Evolutionary conservation across 495 filamentous ascomycete species (phyloP).

Genomic region (Aspergillus heteromorphus): DNA sequence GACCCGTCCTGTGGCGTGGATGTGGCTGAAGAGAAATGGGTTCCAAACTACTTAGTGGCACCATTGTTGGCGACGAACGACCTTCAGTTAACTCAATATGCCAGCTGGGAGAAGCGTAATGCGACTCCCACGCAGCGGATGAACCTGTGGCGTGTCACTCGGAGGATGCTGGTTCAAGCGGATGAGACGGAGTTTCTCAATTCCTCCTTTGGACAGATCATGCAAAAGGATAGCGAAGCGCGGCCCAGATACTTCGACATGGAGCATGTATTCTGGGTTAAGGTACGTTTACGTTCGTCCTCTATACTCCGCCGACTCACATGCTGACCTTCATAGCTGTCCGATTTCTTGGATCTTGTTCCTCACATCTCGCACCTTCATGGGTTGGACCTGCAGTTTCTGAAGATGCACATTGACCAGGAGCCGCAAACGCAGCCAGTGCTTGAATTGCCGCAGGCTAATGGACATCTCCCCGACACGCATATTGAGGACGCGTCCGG

Average conservation of each 20-base stretch:
- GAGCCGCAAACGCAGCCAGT: slow-evolving; percentile 23
- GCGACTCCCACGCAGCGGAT: slow-evolving; percentile 42
- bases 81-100: slow-evolving; percentile 64
- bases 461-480: slow-evolving; percentile 27
- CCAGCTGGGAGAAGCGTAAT: slow-evolving; percentile 58
- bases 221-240: slow-evolving; percentile 43
- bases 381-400: slow-evolving; percentile 49
- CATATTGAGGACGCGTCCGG: slow-evolving; percentile 18
- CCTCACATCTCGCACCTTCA: slow-evolving; percentile 66
- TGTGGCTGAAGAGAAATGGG: slow-evolving; percentile 59
- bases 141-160: slow-evolving; percentile 51
- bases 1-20: slow-evolving; percentile 37
- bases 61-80: slow-evolving; percentile 73
- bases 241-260: slow-evolving; percentile 49
- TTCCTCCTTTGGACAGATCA: slow-evolving; percentile 38
- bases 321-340: slow-evolving; percentile 45
- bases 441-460: slow-evolving; percentile 21
- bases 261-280: slow-evolving; percentile 71
- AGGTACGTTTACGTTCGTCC: slow-evolving; percentile 46
- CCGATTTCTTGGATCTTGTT: slow-evolving; percentile 69
- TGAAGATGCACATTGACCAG: slow-evolving; percentile 45
- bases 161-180: slow-evolving; percentile 44
- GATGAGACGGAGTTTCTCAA: slow-evolving; percentile 32
- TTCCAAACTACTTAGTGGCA: slow-evolving; percentile 71
- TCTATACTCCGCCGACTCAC: not conserved